Conservation (phyloP, 257 asterid species). For the Solanum sejunctum region DNA sequence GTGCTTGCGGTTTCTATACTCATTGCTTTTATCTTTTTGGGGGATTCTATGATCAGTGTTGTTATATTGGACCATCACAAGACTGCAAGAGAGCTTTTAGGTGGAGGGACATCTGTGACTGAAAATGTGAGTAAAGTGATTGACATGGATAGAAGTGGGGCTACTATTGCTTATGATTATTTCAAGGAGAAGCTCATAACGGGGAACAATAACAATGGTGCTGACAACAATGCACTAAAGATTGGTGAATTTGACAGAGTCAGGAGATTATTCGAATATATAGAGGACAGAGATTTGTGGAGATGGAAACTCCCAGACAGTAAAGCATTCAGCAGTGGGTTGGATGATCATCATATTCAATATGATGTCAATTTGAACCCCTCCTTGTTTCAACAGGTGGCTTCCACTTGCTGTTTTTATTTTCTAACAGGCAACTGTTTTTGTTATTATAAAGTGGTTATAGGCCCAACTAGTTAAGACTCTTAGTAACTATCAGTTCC, state of each 20-base stretch:
- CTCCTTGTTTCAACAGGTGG: conserved; percentile 73
- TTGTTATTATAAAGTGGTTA: neutral
- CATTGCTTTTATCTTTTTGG: neutral
- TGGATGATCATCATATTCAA: conserved; percentile 65
- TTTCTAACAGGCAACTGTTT: neutral
- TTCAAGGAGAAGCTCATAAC: conserved; percentile 55
- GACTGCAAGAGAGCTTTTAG: conserved; percentile 66
- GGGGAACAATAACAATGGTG: conserved; percentile 7
- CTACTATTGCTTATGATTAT: conserved; percentile 87
- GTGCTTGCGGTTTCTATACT: neutral
- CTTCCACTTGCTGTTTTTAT: neutral
- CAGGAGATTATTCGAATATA: conserved; percentile 61
- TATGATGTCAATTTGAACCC: conserved; percentile 59
- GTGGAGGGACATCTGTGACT: conserved; percentile 27
- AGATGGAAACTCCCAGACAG: conserved; percentile 77
- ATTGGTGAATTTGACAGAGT: conserved; percentile 35
- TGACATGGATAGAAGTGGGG: conserved; percentile 87
- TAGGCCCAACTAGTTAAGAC: neutral
- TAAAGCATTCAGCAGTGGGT: conserved; percentile 82
- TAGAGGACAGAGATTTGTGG: conserved; percentile 92
- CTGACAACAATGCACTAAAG: neutral
- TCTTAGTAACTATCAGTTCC: neutral
- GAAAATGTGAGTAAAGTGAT: conserved; percentile 59
- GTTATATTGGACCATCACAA: conserved; percentile 87
- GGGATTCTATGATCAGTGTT: conserved; percentile 29